Base-by-base conservation (phyloP, 257 asterid species). In the Rauvolfia tetraphylla region DNA sequence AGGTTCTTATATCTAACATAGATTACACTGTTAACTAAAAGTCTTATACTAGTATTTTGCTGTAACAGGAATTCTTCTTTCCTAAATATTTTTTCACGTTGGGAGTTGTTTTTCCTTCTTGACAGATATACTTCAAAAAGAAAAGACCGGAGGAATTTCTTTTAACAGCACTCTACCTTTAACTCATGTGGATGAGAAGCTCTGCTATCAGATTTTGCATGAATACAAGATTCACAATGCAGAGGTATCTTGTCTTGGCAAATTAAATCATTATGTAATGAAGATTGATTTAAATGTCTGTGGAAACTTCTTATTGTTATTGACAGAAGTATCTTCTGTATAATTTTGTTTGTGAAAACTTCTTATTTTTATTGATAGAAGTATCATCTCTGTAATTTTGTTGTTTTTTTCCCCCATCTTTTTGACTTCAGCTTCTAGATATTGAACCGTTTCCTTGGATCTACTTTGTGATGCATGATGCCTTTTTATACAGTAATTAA, bases 221-320 rank as follows among this genome's bases (percentile, higher is more conserved):
- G 99, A 95, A 81, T 95, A 93, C 90, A 95, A 95, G 89, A 93
- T 95, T 84, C 99, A 95, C 91, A 95, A 95, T 85, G 99, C 99
- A 54, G 98, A 95, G 98, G 99, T 95, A 84, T 66, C 68, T 76
- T 72, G 73, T 81, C 77, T 73, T 73, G 63, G 48, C 74, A 41
- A 44, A 71, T 29, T 29, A 31, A 31, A 38, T 17, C 4, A 22
- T 22, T 46, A 22, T 65, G 42, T 65, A 20, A 12, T 20, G 36
- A 17, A 42, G 70, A 48, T 36, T 15, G 3, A 53, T 38, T 27
- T 29, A 41, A 54, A 66, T 22, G 23, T 56, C 8, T 15, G 42
- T 11, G 9, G 25, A 34, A 33, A 6, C 38, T 69, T 44, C 8
- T 31, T 36, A 18, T 18, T 36, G 44, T 34, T 38, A 53, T 20